Evolutionary conservation across 1,139 yeast genomes (phyloP).

Genomic region (Sugiyamaella sp.): DNA sequence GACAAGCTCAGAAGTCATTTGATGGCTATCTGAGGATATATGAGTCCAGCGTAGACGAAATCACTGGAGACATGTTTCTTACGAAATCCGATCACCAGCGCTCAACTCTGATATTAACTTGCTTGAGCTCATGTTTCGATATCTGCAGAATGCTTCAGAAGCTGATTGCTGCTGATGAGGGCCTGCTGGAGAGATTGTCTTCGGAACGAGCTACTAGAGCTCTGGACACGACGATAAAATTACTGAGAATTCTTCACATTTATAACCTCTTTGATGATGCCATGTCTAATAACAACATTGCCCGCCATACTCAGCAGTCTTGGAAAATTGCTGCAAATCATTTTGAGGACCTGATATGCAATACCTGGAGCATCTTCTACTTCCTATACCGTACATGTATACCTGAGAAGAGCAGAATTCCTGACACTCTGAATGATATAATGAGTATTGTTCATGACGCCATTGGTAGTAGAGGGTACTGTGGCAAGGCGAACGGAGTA

Average conservation of each 20-base stretch:
- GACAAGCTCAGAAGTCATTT: conserved; percentile 49
- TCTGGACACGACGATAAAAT: conserved; percentile 41
- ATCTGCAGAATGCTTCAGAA: conserved; percentile 42
- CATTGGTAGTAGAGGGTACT: conserved; percentile 67
- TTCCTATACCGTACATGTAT: conserved; percentile 32
- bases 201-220: conserved; percentile 24
- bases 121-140: conserved; percentile 53
- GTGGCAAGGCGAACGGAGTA: conserved; percentile 65
- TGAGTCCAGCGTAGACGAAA: conserved; percentile 46
- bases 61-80: conserved; percentile 40
- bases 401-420: conserved; percentile 30
- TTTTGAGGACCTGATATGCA: conserved; percentile 57
- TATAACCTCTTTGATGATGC: conserved; percentile 48
- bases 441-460: conserved; percentile 69
- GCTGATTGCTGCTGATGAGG: conserved; percentile 31
- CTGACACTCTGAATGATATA: conserved; percentile 47
- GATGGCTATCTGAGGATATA: conserved; percentile 60
- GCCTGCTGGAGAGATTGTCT: conserved; percentile 27
- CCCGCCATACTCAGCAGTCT: conserved; percentile 39
- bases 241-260: conserved; percentile 49
- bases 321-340: conserved; percentile 45
- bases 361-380: conserved; percentile 48
- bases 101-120: conserved; percentile 40
- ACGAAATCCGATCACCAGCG: conserved; percentile 32
- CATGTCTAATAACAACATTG: conserved; percentile 38